Evolutionary conservation across 2,329 filamentous ascomycete genomes (phyloP), one percentile per base, ranked within the genome.

Genomic region (Aspergillus texensis): DNA sequence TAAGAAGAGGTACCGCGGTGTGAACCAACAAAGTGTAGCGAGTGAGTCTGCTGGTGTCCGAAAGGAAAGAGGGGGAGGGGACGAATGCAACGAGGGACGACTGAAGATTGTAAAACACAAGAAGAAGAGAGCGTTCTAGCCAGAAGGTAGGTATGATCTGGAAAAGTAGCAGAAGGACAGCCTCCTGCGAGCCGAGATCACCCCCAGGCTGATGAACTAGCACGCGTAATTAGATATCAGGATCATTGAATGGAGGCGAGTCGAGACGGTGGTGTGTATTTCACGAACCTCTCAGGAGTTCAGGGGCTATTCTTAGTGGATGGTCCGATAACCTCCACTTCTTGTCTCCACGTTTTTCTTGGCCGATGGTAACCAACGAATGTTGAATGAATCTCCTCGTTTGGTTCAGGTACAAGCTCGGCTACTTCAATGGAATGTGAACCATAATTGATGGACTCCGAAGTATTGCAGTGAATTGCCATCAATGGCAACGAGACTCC

Each of bases 211-310:
- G 52, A 53, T 52, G 41, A 50, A 57, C 48, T 30, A 62, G 53
- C 36, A 50, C 57, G 36, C 41, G 41, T 12, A 61, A 58, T 60
- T 55, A 59, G 56, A 61, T 55, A 61, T 61, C 53, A 36, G 43
- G 41, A 41, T 39, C 21, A 53, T 36, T 57, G 39, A 41, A 58
- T 48, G 59, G 57, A 24, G 48, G 54, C 34, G 19, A 57, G 30
- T 45, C 32, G 50, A 48, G 57, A 58, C 45, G 32, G 56, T 58
- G 57, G 26, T 50, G 56, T 56, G 28, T 61, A 41, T 60, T 45
- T 57, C 58, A 63, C 57, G 65, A 68, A 65, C 60, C 66, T 64
- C 67, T 68, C 67, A 71, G 69, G 68, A 69, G 68, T 68, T 70
- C 67, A 70, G 67, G 67, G 67, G 67, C 62, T 61, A n/a, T 50